phyloP scores from a whole-genome alignment of 768 basidiomycete genomes.

The Roridomyces roridus region DNA sequence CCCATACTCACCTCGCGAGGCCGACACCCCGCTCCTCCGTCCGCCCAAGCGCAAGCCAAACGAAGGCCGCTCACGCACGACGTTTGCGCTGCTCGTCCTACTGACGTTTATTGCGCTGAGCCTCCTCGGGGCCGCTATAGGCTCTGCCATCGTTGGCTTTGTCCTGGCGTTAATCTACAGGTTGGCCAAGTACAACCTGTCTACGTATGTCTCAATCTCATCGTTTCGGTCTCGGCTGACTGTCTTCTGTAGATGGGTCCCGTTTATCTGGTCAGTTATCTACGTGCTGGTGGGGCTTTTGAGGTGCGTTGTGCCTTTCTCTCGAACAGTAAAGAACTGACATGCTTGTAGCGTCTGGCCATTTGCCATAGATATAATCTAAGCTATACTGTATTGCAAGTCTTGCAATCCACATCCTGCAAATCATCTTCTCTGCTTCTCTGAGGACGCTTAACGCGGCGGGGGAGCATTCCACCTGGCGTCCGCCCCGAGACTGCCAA shows the following conservation, averaged over 20 bases:
- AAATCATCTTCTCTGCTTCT: neutral
- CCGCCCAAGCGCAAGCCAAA: conserved; percentile 32
- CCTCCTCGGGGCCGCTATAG: conserved; percentile 52
- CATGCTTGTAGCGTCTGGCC: conserved; percentile 17
- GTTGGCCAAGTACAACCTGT: conserved; percentile 54
- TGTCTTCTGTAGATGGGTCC: conserved; percentile 26
- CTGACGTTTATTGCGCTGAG: conserved; percentile 47
- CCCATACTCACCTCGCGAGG: conserved; percentile 18
- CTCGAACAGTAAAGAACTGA: neutral
- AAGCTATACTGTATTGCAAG: neutral
- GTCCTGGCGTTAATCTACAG: conserved; percentile 51
- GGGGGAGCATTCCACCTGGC: no score
- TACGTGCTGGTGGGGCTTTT: conserved; percentile 24
- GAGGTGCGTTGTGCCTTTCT: conserved; percentile 8
- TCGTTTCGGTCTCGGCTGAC: neutral
- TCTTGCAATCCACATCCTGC: no score
- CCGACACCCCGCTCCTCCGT: conserved; percentile 14
- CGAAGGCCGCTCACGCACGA: conserved; percentile 50
- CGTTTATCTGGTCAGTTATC: conserved; percentile 28
- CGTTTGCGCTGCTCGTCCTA: conserved; percentile 54
- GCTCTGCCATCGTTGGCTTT: conserved; percentile 53
- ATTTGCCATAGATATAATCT: conserved; percentile 25
- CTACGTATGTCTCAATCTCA: conserved; percentile 47
- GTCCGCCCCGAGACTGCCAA: no score
- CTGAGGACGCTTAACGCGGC: no score